A percentile compares a stretch with the other conserved stretches of the same genome.
These are phyloP conservation scores for Irpex sp. DNA, from an alignment of 1,284 basidiomycete genomes.

Conservation along the genomic window DNA sequence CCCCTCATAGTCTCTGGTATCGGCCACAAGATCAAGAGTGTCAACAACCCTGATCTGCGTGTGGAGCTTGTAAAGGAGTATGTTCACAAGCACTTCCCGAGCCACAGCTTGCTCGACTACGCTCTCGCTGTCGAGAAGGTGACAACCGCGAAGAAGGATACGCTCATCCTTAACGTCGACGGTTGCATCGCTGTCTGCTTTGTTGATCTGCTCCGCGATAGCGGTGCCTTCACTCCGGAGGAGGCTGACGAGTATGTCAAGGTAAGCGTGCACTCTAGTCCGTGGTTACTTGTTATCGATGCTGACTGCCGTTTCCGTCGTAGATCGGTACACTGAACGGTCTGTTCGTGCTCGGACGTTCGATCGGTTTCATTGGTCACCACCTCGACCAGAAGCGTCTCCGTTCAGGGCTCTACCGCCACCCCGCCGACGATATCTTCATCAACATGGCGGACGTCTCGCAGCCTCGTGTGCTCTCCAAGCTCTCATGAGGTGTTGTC, in stretches of 20 bases:
- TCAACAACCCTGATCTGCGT: conserved; percentile 95
- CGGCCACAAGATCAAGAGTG: conserved; percentile 99
- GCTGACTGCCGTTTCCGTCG: conserved; percentile 1
- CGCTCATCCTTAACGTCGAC: conserved; percentile 94
- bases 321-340: conserved; percentile 91
- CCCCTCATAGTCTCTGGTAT: conserved; percentile 81
- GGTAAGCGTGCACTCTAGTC: conserved; percentile 38
- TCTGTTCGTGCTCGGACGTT: conserved; percentile 95
- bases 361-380: conserved; percentile 96
- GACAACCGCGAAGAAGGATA: conserved; percentile 97
- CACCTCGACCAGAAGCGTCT: conserved; percentile 95
- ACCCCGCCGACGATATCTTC: conserved; percentile 85
- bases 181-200: conserved; percentile 98
- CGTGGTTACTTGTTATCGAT: neutral
- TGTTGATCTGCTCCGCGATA: conserved; percentile 91
- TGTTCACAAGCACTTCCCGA: conserved; percentile 94
- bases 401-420: conserved; percentile 88
- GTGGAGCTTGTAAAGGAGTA: conserved; percentile 99
- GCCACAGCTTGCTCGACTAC: conserved; percentile 90
- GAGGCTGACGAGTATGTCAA: conserved; percentile 98
- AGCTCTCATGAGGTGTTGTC: conserved; percentile 33
- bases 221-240: conserved; percentile 92
- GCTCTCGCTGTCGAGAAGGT: conserved; percentile 99
- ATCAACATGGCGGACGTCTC: conserved; percentile 82
- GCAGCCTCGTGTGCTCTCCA: conserved; percentile 75